Percentiles rank a stretch among this genome's conserved stretches.
These are phyloP conservation scores for Brassica nigra DNA, from an alignment of 345 rosid genomes.

Conservation along the genomic window DNA sequence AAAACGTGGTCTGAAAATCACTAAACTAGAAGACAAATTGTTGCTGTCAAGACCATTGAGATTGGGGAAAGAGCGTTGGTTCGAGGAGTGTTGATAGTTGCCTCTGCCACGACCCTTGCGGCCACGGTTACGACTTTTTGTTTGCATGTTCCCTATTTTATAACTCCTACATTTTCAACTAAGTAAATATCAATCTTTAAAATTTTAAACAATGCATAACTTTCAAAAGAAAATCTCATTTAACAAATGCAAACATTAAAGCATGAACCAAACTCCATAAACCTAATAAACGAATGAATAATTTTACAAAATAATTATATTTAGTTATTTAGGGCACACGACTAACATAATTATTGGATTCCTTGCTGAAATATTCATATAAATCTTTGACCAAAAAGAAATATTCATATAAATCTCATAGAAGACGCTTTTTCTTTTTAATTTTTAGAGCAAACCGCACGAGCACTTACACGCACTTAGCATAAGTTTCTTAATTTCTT, in stretches of 20 bases:
- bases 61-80: background rate
- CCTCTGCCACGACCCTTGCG: background rate
- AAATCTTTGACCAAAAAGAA: background rate
- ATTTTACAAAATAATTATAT: background rate
- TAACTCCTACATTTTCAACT: background rate
- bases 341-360: background rate
- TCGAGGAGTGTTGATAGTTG: background rate
- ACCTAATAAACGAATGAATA: background rate
- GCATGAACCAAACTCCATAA: background rate
- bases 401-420: background rate
- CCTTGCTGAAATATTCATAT: background rate
- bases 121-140: background rate
- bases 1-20: background rate
- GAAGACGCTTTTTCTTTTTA: background rate
- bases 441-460: background rate
- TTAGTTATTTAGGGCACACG: background rate
- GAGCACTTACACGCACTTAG: background rate
- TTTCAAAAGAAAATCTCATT: background rate
- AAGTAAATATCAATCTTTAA: background rate
- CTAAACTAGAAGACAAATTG: background rate
- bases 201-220: background rate
- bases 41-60: background rate
- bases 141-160: background rate
- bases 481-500: too few species aligned
- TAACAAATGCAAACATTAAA: background rate